These are phyloP conservation scores for Ophiostoma himal-ulmi DNA, from an alignment of 2,329 filamentous ascomycete species.

Conservation along the genomic window DNA sequence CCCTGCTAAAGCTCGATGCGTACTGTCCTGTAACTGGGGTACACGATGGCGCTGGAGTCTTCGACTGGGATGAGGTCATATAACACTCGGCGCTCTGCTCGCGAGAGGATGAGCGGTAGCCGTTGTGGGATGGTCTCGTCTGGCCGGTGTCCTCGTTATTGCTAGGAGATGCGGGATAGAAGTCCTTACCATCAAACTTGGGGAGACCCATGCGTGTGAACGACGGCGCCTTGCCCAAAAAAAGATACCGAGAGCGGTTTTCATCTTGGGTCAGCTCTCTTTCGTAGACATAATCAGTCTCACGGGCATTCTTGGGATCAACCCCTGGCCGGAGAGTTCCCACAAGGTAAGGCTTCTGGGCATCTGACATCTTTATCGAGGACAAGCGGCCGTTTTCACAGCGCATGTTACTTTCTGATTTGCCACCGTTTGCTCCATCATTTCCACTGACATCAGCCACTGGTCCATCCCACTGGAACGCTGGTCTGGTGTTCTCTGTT, in stretches of 20 bases:
- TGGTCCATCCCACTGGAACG: constrained; percentile 20
- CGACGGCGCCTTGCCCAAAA: constrained; percentile 53
- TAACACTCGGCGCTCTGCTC: background rate
- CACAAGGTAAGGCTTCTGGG: constrained; percentile 48
- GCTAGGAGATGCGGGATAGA: constrained; percentile 52
- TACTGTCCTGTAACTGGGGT: constrained; percentile 1
- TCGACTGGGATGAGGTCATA: background rate
- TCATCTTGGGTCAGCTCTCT: constrained; percentile 56
- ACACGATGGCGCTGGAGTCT: background rate
- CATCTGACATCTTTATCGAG: constrained; percentile 19
- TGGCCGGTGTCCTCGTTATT: background rate
- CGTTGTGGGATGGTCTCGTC: background rate
- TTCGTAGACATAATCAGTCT: constrained; percentile 49
- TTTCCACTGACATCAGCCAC: background rate
- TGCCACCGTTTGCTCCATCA: background rate
- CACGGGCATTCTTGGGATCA: constrained; percentile 37
- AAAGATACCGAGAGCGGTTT: constrained; percentile 52
- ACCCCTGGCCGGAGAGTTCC: constrained; percentile 45
- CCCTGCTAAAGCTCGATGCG: constrained; percentile 12
- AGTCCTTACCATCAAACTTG: constrained; percentile 60
- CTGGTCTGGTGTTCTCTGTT: background rate
- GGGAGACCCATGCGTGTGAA: constrained; percentile 49
- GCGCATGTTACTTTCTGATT: background rate
- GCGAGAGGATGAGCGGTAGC: background rate
- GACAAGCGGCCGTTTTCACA: constrained; percentile 15